These are phyloP conservation scores for Fusarium goolgardi DNA, from an alignment of 2,329 filamentous ascomycete genomes.

Conservation along the genomic window DNA sequence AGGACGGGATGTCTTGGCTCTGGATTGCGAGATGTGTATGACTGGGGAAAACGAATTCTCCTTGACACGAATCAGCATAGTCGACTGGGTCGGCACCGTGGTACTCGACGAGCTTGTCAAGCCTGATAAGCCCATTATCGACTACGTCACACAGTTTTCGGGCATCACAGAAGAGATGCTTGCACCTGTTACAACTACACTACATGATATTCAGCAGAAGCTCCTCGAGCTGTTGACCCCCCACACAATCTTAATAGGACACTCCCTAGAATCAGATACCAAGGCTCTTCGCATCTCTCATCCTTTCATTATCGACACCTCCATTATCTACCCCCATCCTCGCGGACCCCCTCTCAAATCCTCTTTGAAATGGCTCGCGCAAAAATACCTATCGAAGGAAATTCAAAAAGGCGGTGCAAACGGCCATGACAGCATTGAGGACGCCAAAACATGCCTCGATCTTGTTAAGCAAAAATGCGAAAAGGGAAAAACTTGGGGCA, in stretches of 20 bases:
- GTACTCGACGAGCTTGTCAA: constrained; percentile 93
- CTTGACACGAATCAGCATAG: constrained; percentile 87
- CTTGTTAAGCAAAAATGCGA: constrained; percentile 96
- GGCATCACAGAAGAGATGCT: constrained; percentile 92
- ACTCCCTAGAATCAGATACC: constrained; percentile 85
- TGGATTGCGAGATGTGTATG: constrained; percentile 98
- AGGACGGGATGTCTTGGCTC: constrained; percentile 79
- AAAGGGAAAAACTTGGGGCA: constrained; percentile 88
- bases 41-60: constrained; percentile 83
- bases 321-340: constrained; percentile 89
- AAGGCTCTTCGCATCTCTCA: constrained; percentile 87
- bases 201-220: constrained; percentile 82
- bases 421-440: constrained; percentile 93
- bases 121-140: constrained; percentile 84
- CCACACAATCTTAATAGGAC: constrained; percentile 79
- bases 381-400: constrained; percentile 86
- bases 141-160: constrained; percentile 93
- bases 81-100: constrained; percentile 85
- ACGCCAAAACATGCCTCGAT: constrained; percentile 90
- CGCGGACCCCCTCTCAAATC: constrained; percentile 90
- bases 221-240: constrained; percentile 79
- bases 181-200: constrained; percentile 82
- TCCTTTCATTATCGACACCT: constrained; percentile 93
- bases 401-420: constrained; percentile 82
- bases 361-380: constrained; percentile 87